A percentile compares a stretch with the other conserved stretches of the same genome.
phyloP scores from a whole-genome alignment of 495 filamentous ascomycete genomes.

The Massariosphaeria phaeospora region DNA sequence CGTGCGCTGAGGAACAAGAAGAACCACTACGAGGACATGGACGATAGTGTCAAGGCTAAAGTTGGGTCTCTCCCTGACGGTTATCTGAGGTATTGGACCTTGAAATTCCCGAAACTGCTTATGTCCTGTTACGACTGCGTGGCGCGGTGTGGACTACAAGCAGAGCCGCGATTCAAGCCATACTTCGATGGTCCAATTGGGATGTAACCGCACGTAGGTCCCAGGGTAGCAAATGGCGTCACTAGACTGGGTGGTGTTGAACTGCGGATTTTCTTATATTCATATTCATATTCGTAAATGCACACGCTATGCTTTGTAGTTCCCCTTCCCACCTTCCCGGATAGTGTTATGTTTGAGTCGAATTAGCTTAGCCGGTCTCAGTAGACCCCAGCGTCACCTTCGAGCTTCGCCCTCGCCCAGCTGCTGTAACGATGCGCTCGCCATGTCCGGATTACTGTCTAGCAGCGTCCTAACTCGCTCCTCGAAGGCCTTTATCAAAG shows the following conservation, averaged over 20 bases:
- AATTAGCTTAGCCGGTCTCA: no score
- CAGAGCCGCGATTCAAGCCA: conserved; percentile 62
- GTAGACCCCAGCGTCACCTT: neutral
- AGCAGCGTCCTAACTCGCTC: conserved; percentile 58
- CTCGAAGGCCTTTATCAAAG: conserved; percentile 95
- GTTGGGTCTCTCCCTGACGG: conserved; percentile 65
- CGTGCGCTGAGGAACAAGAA: conserved; percentile 89
- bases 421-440: conserved; percentile 19
- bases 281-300: no score
- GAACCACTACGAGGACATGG: conserved; percentile 47
- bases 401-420: neutral
- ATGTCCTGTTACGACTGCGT: conserved; percentile 75
- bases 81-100: conserved; percentile 82
- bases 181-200: neutral
- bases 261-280: no score
- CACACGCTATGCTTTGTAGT: no score
- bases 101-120: conserved; percentile 73
- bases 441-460: conserved; percentile 6
- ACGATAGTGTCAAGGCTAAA: conserved; percentile 38
- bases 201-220: neutral
- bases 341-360: no score
- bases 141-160: conserved; percentile 57
- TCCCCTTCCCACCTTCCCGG: no score
- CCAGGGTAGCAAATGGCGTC: neutral
- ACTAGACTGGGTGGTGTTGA: no score